Conservation (phyloP, 768 basidiomycete genomes). For the Clavaria fumosa region DNA sequence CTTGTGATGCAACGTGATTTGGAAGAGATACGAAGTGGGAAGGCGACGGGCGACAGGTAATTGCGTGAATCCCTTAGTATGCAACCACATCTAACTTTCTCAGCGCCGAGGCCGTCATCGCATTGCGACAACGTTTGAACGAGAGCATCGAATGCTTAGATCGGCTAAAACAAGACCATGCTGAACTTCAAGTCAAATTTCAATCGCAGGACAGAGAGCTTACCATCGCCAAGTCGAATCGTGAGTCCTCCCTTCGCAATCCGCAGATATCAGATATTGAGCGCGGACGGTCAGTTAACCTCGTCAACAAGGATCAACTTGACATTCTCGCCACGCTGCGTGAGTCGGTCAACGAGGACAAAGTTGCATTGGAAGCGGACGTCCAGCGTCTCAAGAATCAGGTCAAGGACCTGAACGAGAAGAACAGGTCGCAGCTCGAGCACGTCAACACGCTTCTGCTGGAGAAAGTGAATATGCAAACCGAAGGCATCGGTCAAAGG, state of each 20-base stretch:
- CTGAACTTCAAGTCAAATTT: slow-evolving; percentile 56
- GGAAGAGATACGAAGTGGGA: slow-evolving; percentile 84
- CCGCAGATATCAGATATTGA: neutral
- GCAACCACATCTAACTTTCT: too few relatives aligned
- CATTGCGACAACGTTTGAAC: slow-evolving; percentile 73
- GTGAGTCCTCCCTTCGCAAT: slow-evolving; percentile 26
- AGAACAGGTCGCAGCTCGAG: slow-evolving; percentile 83
- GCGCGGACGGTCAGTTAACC: slow-evolving; percentile 39
- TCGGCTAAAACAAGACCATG: slow-evolving; percentile 43
- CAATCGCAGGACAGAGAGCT: slow-evolving; percentile 52
- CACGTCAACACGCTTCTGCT: slow-evolving; percentile 73
- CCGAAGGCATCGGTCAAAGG: slow-evolving; percentile 78
- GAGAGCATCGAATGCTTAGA: slow-evolving; percentile 80
- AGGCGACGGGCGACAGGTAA: slow-evolving; percentile 68
- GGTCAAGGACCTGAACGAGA: slow-evolving; percentile 59
- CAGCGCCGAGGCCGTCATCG: slow-evolving; percentile 78
- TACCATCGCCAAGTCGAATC: slow-evolving; percentile 70
- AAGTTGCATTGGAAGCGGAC: slow-evolving; percentile 56
- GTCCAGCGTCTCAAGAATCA: slow-evolving; percentile 46
- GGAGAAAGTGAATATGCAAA: slow-evolving; percentile 85
- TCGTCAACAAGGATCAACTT: slow-evolving; percentile 87
- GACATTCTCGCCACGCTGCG: slow-evolving; percentile 78
- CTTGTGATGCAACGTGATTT: slow-evolving; percentile 65
- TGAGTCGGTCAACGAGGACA: slow-evolving; percentile 83
- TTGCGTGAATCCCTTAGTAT: slow-evolving; percentile 12